Conservation (phyloP, 352 stramenopile genomes). For the Globisporangium canariense region DNA sequence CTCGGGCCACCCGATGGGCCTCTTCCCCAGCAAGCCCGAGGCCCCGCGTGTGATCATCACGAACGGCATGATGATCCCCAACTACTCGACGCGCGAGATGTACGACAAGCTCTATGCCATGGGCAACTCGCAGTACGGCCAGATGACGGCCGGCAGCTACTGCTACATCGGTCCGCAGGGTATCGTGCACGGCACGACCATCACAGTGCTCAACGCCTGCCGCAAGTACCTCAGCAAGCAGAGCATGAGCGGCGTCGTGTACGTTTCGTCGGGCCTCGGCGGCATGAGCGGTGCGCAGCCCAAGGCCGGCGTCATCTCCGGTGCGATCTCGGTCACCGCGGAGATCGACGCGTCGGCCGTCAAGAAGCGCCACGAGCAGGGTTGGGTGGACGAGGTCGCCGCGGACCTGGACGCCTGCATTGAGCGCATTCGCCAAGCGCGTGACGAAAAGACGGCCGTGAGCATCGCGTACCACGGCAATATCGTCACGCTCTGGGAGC, state of each 20-base stretch:
- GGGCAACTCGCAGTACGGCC: conserved; percentile 84
- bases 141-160: conserved; percentile 90
- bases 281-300: conserved; percentile 87
- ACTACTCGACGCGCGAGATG: conserved; percentile 83
- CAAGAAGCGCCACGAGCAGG: too few relatives aligned
- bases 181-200: conserved; percentile 89
- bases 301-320: conserved; percentile 82
- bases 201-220: conserved; percentile 87
- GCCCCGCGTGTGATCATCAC: conserved; percentile 84
- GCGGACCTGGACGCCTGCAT: conserved; percentile 66
- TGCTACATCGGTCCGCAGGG: conserved; percentile 90
- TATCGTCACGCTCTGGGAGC: conserved; percentile 85
- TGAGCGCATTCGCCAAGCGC: conserved; percentile 51
- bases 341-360: conserved; percentile 25
- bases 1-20: conserved; percentile 83
- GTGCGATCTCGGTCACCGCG: conserved; percentile 82
- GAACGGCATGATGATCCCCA: conserved; percentile 89
- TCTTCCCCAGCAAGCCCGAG: conserved; percentile 76
- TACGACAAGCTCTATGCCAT: conserved; percentile 89
- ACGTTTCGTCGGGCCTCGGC: conserved; percentile 82
- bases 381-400: conserved; percentile 42
- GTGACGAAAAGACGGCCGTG: conserved; percentile 58
- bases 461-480: conserved; percentile 86
- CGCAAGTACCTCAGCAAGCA: conserved; percentile 84
- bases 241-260: conserved; percentile 72